A percentile compares a stretch with the other conserved stretches of the same genome.
Conservation (phyloP, 108 stramenopile genomes). For the Pseudonitzschia multiseries region DNA sequence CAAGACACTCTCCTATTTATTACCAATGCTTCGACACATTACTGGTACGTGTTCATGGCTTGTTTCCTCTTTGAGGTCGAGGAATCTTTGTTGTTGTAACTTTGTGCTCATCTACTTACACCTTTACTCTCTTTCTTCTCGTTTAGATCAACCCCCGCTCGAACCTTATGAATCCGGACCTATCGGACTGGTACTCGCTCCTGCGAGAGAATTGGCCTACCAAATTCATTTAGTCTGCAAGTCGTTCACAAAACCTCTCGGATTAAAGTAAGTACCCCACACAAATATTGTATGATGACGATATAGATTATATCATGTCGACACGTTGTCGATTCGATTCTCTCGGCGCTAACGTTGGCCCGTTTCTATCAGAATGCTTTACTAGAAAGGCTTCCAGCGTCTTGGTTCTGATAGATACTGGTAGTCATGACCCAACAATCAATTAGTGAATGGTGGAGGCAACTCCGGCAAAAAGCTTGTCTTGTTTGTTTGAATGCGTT, state of each 20-base stretch:
- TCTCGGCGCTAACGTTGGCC: slow-evolving; percentile 25
- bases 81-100: not conserved
- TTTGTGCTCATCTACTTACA: not conserved
- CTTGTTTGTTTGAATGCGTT: not conserved
- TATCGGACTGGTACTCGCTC: slow-evolving; percentile 94
- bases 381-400: not conserved
- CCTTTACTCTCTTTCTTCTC: not conserved
- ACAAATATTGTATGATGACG: not conserved
- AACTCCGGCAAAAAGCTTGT: not conserved
- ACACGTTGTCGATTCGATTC: slow-evolving; percentile 16
- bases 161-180: slow-evolving; percentile 92
- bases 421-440: not conserved
- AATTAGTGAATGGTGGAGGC: slow-evolving; percentile 6
- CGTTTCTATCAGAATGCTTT: slow-evolving; percentile 14
- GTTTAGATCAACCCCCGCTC: slow-evolving; percentile 87
- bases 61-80: not conserved
- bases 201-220: slow-evolving; percentile 95
- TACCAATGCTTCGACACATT: slow-evolving; percentile 95
- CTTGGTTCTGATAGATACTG: not conserved
- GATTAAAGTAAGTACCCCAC: slow-evolving; percentile 68
- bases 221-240: slow-evolving; percentile 95
- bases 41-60: not conserved
- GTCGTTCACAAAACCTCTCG: slow-evolving; percentile 69
- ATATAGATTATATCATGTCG: not conserved
- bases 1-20: slow-evolving; percentile 95